A percentile compares a stretch with the other conserved stretches of the same genome.
Evolutionary conservation across 305 asterid species (phyloP).

Genomic region (Fraxinus baroniana): DNA sequence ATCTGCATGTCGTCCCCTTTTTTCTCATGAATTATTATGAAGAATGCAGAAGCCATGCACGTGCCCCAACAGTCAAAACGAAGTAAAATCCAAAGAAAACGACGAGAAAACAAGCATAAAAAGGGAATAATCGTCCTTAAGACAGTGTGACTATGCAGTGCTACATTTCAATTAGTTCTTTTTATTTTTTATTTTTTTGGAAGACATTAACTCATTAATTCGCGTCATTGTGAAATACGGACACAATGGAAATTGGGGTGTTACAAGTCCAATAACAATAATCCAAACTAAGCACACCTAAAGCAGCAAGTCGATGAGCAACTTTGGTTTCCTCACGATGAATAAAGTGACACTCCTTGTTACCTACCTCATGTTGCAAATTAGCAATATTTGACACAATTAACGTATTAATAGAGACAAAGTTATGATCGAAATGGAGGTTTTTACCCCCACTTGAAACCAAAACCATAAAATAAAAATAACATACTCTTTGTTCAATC

Average conservation of each 20-base stretch:
- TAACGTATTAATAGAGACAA: no score
- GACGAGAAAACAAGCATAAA: slow-evolving; percentile 49
- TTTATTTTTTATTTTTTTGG: neutral
- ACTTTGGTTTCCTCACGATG: no score
- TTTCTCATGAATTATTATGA: neutral
- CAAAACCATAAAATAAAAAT: neutral
- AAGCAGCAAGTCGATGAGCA: no score
- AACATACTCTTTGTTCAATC: neutral
- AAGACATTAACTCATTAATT: neutral
- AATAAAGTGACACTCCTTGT: no score
- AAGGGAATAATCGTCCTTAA: slow-evolving; percentile 65
- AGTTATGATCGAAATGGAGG: no score
- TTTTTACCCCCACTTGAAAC: neutral
- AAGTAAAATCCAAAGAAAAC: slow-evolving; percentile 42
- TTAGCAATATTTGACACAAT: no score
- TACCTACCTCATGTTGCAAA: no score
- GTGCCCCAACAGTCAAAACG: slow-evolving; percentile 40
- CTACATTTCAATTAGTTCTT: neutral
- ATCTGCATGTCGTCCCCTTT: neutral
- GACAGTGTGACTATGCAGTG: slow-evolving; percentile 13
- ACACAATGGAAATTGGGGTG: neutral
- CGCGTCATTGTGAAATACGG: neutral
- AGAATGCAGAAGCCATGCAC: slow-evolving; percentile 39
- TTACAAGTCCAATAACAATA: no score
- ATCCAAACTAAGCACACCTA: no score